A percentile compares a stretch with the other conserved stretches of the same genome.
phyloP scores from a whole-genome alignment of 2,329 filamentous ascomycete species.

The Tolypocladium endophyticum region DNA sequence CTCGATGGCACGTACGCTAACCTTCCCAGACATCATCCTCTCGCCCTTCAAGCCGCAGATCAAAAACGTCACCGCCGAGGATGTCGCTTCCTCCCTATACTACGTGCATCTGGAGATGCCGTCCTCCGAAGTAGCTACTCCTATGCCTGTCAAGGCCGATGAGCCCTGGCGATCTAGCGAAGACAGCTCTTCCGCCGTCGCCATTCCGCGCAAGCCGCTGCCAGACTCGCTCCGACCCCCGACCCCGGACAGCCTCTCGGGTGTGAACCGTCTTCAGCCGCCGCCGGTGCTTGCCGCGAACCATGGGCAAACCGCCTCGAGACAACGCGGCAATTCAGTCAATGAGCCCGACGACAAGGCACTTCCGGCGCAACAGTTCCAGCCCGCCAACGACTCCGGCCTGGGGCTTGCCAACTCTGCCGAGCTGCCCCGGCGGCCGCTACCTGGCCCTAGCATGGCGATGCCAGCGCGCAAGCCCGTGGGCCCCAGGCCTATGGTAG shows the following conservation, averaged over 20 bases:
- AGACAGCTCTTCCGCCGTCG: conserved; percentile 28
- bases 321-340: conserved; percentile 10
- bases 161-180: conserved; percentile 30
- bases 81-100: conserved; percentile 81
- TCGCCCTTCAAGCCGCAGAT: conserved; percentile 81
- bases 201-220: conserved; percentile 44
- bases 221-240: conserved; percentile 21
- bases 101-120: conserved; percentile 64
- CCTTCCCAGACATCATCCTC: conserved; percentile 69
- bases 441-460: conserved; percentile 6
- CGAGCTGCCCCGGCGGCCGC: conserved; percentile 3
- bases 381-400: conserved; percentile 3
- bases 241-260: conserved; percentile 13
- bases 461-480: conserved; percentile 16
- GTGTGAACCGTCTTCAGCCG: conserved; percentile 1
- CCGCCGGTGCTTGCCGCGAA: not conserved
- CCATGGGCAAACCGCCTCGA: not conserved
- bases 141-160: conserved; percentile 16
- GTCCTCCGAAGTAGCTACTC: conserved; percentile 37
- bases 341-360: conserved; percentile 8
- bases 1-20: conserved; percentile 4
- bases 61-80: conserved; percentile 80
- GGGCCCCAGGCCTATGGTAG: conserved; percentile 12
- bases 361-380: conserved; percentile 4
- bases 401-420: conserved; percentile 3